Conservation (phyloP, 1,284 basidiomycete species). For the Malassezia restricta region DNA sequence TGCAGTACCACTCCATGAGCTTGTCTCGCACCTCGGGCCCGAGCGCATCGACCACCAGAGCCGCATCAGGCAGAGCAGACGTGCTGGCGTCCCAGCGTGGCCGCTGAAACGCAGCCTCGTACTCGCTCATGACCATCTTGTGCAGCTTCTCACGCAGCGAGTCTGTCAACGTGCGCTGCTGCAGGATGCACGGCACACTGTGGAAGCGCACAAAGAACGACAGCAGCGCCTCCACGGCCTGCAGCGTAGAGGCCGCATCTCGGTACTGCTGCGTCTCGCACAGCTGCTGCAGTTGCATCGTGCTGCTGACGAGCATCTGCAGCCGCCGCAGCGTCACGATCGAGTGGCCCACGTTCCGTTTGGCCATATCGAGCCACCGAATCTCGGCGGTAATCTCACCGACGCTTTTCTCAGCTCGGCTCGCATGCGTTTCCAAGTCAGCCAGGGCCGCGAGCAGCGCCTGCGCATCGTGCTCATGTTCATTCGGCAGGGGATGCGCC, state of each 20-base stretch:
- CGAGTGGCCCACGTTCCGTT: conserved; percentile 66
- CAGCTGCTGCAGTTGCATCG: conserved; percentile 34
- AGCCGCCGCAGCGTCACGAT: conserved; percentile 82
- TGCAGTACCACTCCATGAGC: conserved; percentile 77
- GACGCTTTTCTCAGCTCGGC: conserved; percentile 75
- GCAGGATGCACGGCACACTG: conserved; percentile 30
- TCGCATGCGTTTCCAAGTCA: conserved; percentile 70
- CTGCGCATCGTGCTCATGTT: not conserved
- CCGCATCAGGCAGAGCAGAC: conserved; percentile 32
- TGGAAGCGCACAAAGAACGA: conserved; percentile 32
- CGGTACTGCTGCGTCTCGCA: conserved; percentile 27
- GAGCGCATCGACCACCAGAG: conserved; percentile 38
- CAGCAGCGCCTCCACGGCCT: conserved; percentile 37
- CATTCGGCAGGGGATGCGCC: not conserved
- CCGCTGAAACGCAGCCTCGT: conserved; percentile 33
- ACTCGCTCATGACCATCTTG: conserved; percentile 30
- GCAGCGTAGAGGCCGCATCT: conserved; percentile 37
- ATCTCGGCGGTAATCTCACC: conserved; percentile 92
- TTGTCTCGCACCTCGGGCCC: conserved; percentile 49
- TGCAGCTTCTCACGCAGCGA: conserved; percentile 26
- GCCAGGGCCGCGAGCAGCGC: conserved; percentile 76
- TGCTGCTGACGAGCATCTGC: conserved; percentile 50
- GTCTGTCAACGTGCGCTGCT: conserved; percentile 28
- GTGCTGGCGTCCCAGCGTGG: conserved; percentile 21
- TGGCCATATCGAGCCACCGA: conserved; percentile 81